phyloP scores from a whole-genome alignment of 2,329 filamentous ascomycete genomes.

The Blumeria graminis region DNA sequence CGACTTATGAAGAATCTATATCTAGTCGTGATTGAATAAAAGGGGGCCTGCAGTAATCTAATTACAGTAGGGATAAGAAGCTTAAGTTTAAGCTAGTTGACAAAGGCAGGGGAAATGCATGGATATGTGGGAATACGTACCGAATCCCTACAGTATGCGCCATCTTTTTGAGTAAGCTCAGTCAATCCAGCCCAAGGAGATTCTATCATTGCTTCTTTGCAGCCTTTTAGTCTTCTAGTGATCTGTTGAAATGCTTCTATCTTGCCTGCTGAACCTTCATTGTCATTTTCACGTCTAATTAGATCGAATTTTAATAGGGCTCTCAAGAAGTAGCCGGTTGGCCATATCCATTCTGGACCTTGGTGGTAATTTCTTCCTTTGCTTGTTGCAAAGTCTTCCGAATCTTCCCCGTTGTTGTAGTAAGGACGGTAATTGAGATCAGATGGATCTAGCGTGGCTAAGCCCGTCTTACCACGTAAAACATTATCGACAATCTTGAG shows the following conservation, averaged over 20 bases:
- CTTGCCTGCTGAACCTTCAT: conserved; percentile 25
- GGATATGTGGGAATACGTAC: conserved; percentile 30
- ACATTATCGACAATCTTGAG: conserved; percentile 57
- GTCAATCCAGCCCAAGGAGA: conserved; percentile 77
- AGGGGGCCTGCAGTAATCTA: not conserved
- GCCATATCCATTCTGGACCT: conserved; percentile 96
- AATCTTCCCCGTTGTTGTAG: conserved; percentile 90
- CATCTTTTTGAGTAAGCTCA: conserved; percentile 80
- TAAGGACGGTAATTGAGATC: conserved; percentile 87
- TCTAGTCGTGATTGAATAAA: too few species aligned
- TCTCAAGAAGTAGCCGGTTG: conserved; percentile 81
- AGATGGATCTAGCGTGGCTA: conserved; percentile 81
- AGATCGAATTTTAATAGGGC: conserved; percentile 82
- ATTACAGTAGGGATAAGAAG: not conserved
- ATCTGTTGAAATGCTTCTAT: conserved; percentile 90
- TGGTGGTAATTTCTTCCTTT: conserved; percentile 97
- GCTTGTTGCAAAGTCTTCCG: conserved; percentile 66
- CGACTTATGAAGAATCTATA: too few species aligned
- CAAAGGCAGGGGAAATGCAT: too few species aligned
- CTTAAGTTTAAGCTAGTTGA: not conserved
- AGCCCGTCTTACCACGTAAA: conserved; percentile 69
- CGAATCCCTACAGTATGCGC: conserved; percentile 65
- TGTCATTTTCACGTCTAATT: conserved; percentile 35
- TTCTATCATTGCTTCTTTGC: conserved; percentile 60
- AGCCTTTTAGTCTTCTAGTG: conserved; percentile 55